Conservation (phyloP, 495 filamentous ascomycete genomes). For the Penicillium tannophilum region DNA sequence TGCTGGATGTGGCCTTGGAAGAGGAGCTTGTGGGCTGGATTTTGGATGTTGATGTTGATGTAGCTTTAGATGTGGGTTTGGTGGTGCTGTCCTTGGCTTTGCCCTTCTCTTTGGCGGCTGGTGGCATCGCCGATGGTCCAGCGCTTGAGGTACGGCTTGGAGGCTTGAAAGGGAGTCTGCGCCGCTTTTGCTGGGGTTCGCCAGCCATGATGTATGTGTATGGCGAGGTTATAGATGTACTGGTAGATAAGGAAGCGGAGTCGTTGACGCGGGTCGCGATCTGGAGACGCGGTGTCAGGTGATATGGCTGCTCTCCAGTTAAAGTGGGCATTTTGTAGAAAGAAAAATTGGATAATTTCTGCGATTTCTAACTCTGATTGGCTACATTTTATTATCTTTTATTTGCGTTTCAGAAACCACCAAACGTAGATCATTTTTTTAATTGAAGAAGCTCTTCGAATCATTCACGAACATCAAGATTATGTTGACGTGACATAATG, state of each 20-base stretch:
- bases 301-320: constrained; percentile 12
- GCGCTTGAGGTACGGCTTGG: constrained; percentile 39
- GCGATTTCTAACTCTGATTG: too few relatives aligned
- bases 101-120: constrained; percentile 21
- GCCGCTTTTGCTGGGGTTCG: constrained; percentile 46
- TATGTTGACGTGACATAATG: too few relatives aligned
- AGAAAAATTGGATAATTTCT: too few relatives aligned
- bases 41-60: constrained; percentile 18
- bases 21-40: constrained; percentile 18
- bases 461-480: too few relatives aligned
- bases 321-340: neutral
- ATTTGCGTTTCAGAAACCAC: too few relatives aligned
- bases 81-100: constrained; percentile 23
- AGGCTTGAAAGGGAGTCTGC: constrained; percentile 53
- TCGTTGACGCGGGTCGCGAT: constrained; percentile 9
- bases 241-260: constrained; percentile 1
- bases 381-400: too few relatives aligned
- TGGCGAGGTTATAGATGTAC: neutral
- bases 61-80: constrained; percentile 23
- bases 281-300: constrained; percentile 40
- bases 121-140: constrained; percentile 19
- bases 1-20: constrained; percentile 10
- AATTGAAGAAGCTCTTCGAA: too few relatives aligned
- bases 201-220: constrained; percentile 33
- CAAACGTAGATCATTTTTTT: too few relatives aligned